Base-by-base conservation (phyloP, 2,329 filamentous ascomycete species). In the Xylaria sp. region DNA sequence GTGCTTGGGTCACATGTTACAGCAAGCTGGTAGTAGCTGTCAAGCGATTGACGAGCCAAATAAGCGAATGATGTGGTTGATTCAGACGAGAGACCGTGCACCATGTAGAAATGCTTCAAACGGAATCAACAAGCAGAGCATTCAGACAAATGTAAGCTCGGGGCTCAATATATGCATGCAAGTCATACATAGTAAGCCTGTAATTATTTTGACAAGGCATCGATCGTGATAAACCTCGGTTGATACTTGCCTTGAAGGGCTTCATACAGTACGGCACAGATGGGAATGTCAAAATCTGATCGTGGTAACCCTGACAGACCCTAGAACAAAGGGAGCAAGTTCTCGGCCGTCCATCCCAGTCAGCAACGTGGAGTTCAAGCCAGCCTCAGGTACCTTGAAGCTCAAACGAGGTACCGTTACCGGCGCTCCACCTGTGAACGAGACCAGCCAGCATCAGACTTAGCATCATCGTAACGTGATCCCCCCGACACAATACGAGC, bases 141-240 rank as follows among this genome's bases (percentile, higher is more conserved):
- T 49, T 17, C n/a, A 23, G 40, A 50, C 3, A 35, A 28, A 31
- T 33, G 25, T 28, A 52, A 52, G 53, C 23, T 53, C 33, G 42
- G 40, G 17, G 14, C 31, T 46, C n/a, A n/a, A 23, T 28, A 21
- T 35, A 38, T 6, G 21, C 17, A 49, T 49, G n/a, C 28, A 40
- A 17, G 47, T 52, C 37, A 47, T 52, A 46, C 43, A 61, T 57
- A 61, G 59, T 57, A 61, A 58, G 59, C 60, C n/a, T 49, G 28
- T 40, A 42, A 35, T 8, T 52, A n/a, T n/a, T n/a, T n/a, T n/a
- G n/a, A n/a, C n/a, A n/a, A n/a, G n/a, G n/a, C n/a, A n/a, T n/a
- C n/a, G n/a, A n/a, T n/a, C n/a, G n/a, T n/a, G n/a, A n/a, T n/a
- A n/a, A n/a, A n/a, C n/a, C n/a, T n/a, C n/a, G n/a, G n/a, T n/a